Percentiles rank a stretch among this genome's conserved stretches.
These are phyloP conservation scores for Rosa multiflora DNA, from an alignment of 306 rosid species.

Conservation along the genomic window DNA sequence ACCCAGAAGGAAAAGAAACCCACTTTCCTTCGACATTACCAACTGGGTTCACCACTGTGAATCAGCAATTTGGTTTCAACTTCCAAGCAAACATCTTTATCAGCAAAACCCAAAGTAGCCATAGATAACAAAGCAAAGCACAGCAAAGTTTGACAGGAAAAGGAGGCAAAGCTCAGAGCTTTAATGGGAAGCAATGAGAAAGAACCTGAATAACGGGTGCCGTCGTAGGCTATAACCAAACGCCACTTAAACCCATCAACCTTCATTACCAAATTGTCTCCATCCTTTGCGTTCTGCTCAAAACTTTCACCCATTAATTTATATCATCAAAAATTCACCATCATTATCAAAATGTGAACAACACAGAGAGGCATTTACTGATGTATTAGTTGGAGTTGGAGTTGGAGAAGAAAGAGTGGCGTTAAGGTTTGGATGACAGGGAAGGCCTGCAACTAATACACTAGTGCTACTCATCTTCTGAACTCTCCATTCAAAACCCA, in stretches of 20 bases:
- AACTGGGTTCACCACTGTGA: background rate
- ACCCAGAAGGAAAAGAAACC: background rate
- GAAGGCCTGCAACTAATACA: conserved; percentile 26
- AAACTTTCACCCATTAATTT: background rate
- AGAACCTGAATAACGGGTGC: conserved; percentile 73
- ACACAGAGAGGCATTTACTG: conserved; percentile 27
- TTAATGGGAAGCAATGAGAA: background rate
- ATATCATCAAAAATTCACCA: background rate
- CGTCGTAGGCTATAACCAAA: conserved; percentile 73
- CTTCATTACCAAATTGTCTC: conserved; percentile 26
- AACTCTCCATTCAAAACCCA: background rate
- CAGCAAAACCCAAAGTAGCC: background rate
- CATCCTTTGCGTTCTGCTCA: conserved; percentile 33
- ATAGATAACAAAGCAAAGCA: background rate
- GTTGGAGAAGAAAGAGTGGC: conserved; percentile 27
- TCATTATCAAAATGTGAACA: background rate
- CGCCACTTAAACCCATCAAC: conserved; percentile 70
- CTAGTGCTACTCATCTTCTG: conserved; percentile 36
- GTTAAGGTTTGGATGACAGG: conserved; percentile 30
- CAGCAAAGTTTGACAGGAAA: background rate
- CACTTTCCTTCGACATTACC: background rate
- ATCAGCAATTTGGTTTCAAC: background rate
- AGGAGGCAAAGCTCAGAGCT: background rate
- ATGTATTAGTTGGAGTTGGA: background rate
- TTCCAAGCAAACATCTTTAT: conserved; percentile 7